These are phyloP conservation scores for Zoysia pacifica DNA, from an alignment of 176 grass and related monocot species.

Conservation along the genomic window DNA sequence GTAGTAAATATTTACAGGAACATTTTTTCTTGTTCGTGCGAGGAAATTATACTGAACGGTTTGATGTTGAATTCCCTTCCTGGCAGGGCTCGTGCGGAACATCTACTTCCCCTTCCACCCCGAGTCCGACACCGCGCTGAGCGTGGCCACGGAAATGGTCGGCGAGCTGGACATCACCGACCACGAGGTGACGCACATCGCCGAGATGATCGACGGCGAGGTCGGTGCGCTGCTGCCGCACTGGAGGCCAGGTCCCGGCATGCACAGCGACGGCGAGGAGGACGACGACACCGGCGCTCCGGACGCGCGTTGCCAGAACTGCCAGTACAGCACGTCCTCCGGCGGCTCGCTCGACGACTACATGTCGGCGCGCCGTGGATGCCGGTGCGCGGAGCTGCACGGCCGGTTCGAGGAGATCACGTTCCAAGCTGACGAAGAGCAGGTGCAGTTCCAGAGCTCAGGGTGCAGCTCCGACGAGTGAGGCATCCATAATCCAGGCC, in stretches of 20 bases:
- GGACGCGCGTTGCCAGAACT: conserved; percentile 41
- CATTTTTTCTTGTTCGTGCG: neutral
- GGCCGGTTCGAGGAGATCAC: conserved; percentile 83
- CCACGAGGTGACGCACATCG: conserved; percentile 82
- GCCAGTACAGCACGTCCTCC: conserved; percentile 56
- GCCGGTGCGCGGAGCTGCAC: conserved; percentile 53
- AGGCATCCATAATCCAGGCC: neutral
- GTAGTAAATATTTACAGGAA: neutral
- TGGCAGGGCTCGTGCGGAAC: conserved; percentile 54
- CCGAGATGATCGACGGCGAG: conserved; percentile 79
- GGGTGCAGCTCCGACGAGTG: conserved; percentile 23
- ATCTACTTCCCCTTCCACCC: conserved; percentile 75
- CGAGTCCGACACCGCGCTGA: conserved; percentile 69
- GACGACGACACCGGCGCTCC: neutral
- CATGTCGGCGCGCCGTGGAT: conserved; percentile 37
- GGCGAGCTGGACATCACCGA: conserved; percentile 82
- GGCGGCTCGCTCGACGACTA: conserved; percentile 55
- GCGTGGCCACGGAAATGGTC: conserved; percentile 82
- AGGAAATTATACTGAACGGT: neutral
- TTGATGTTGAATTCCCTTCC: neutral
- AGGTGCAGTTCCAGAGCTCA: conserved; percentile 29
- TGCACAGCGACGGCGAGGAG: conserved; percentile 12
- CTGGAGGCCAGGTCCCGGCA: conserved; percentile 58
- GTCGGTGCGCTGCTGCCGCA: conserved; percentile 56
- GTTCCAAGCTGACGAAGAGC: conserved; percentile 45